Evolutionary conservation across 2,329 filamentous ascomycete genomes (phyloP).

Genomic region (Xylaria digitata): DNA sequence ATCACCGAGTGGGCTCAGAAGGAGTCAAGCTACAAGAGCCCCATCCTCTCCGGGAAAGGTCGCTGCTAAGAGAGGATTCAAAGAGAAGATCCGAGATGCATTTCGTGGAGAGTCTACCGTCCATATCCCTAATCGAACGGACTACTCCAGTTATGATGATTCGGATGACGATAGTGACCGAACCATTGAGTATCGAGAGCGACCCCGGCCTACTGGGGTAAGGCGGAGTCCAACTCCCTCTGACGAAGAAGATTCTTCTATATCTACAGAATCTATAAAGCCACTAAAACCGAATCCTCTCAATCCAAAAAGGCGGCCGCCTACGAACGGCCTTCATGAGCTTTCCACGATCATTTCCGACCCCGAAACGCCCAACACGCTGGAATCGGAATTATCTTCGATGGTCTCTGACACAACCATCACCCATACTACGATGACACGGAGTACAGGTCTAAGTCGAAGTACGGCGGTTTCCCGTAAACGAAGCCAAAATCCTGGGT

Average conservation of each 20-base stretch:
- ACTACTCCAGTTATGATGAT: slow-evolving; percentile 63
- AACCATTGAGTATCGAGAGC: slow-evolving; percentile 46
- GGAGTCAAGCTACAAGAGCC: slow-evolving; percentile 66
- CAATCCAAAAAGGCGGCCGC: slow-evolving; percentile 55
- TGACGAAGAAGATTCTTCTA: slow-evolving; percentile 49
- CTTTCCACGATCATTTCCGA: slow-evolving; percentile 69
- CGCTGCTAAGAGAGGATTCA: slow-evolving; percentile 61
- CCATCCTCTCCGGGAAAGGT: slow-evolving; percentile 62
- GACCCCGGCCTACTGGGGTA: slow-evolving; percentile 50
- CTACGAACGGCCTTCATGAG: slow-evolving; percentile 66
- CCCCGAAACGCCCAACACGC: slow-evolving; percentile 56
- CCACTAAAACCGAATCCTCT: slow-evolving; percentile 33
- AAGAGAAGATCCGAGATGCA: slow-evolving; percentile 69
- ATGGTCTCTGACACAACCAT: slow-evolving; percentile 62
- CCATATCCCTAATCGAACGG: slow-evolving; percentile 57
- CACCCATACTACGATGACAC: slow-evolving; percentile 66
- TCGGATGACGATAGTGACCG: slow-evolving; percentile 47
- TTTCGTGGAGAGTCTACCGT: slow-evolving; percentile 70
- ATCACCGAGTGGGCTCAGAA: slow-evolving; percentile 58
- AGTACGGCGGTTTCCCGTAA: slow-evolving; percentile 58
- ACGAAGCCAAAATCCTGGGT: slow-evolving; percentile 62
- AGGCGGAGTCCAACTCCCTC: slow-evolving; percentile 50
- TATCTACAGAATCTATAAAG: slow-evolving; percentile 47
- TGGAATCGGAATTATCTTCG: slow-evolving; percentile 63
- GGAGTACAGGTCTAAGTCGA: slow-evolving; percentile 62